These are phyloP conservation scores for Yamadazyma sp. DNA, from an alignment of 805 yeast species.

Conservation along the genomic window DNA sequence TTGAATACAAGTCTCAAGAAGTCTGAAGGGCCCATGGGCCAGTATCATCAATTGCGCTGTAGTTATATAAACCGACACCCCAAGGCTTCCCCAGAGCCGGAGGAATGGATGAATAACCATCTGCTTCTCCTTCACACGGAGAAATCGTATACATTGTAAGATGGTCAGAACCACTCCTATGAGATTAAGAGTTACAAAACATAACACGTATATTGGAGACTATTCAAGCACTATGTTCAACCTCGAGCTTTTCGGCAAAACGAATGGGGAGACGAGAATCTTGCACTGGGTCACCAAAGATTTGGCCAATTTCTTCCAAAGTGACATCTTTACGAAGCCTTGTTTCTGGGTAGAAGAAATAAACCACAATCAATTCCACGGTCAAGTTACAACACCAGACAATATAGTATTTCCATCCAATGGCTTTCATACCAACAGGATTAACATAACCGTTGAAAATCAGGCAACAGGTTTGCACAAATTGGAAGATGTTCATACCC, in stretches of 20 bases:
- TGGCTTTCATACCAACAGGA: conserved; percentile 40
- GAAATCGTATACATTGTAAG: no score
- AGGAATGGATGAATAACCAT: no score
- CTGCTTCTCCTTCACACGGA: no score
- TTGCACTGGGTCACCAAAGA: conserved; percentile 36
- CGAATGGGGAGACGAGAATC: conserved; percentile 1
- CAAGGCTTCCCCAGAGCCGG: no score
- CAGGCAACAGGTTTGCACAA: conserved; percentile 18
- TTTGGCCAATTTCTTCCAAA: conserved; percentile 42
- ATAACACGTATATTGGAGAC: neutral
- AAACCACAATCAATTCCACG: conserved; percentile 28
- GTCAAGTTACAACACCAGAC: conserved; percentile 33
- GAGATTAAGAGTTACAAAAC: neutral
- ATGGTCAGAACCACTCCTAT: no score
- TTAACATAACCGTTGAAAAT: conserved; percentile 30
- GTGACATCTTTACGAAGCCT: conserved; percentile 30
- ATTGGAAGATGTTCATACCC: conserved; percentile 33
- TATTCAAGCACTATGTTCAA: conserved; percentile 4
- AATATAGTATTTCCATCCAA: conserved; percentile 45
- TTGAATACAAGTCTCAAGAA: no score
- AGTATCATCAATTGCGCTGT: no score
- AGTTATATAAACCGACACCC: no score
- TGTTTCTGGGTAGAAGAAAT: conserved; percentile 42
- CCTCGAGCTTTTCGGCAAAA: conserved; percentile 1
- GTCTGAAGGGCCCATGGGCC: no score